Evolutionary conservation across 768 basidiomycete genomes (phyloP).

Genomic region (Tricholomella constricta): DNA sequence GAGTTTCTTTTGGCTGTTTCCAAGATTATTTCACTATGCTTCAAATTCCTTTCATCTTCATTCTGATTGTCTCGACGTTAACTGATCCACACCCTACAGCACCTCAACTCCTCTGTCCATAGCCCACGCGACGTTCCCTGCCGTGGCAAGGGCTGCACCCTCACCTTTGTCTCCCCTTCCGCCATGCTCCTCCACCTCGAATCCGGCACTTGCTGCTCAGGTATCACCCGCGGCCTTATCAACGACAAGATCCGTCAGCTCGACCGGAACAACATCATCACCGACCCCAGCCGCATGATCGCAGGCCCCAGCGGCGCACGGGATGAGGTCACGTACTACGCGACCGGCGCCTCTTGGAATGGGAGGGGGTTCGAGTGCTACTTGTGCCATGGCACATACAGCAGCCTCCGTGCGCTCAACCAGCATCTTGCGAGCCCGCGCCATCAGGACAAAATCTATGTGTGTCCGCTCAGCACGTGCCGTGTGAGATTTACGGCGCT

Average conservation of each 20-base stretch:
- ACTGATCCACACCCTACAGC: conserved; percentile 25
- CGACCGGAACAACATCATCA: conserved; percentile 54
- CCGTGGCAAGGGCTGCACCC: conserved; percentile 44
- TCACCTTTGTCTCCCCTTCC: conserved; percentile 50
- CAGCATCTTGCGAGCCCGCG: conserved; percentile 64
- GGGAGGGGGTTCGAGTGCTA: conserved; percentile 60
- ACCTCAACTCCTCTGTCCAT: conserved; percentile 58
- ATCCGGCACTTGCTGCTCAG: conserved; percentile 55
- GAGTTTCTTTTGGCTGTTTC: not conserved
- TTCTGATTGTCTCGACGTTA: not conserved
- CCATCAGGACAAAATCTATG: conserved; percentile 54
- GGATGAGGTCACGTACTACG: conserved; percentile 28
- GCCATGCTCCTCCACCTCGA: conserved; percentile 68
- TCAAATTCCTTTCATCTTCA: not conserved
- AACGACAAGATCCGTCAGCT: conserved; percentile 41
- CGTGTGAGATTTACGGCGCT: conserved; percentile 45
- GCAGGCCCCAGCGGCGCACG: conserved; percentile 25
- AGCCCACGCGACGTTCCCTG: conserved; percentile 36
- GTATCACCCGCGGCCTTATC: conserved; percentile 41
- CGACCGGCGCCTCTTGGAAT: conserved; percentile 44
- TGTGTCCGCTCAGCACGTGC: conserved; percentile 55
- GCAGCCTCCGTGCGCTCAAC: conserved; percentile 49
- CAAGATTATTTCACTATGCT: not conserved
- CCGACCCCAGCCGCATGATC: conserved; percentile 55
- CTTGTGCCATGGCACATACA: conserved; percentile 52